Percentiles rank a stretch among this genome's conserved stretches.
Conservation (phyloP, 2,329 filamentous ascomycete genomes). For the Hypomyces perniciosus region DNA sequence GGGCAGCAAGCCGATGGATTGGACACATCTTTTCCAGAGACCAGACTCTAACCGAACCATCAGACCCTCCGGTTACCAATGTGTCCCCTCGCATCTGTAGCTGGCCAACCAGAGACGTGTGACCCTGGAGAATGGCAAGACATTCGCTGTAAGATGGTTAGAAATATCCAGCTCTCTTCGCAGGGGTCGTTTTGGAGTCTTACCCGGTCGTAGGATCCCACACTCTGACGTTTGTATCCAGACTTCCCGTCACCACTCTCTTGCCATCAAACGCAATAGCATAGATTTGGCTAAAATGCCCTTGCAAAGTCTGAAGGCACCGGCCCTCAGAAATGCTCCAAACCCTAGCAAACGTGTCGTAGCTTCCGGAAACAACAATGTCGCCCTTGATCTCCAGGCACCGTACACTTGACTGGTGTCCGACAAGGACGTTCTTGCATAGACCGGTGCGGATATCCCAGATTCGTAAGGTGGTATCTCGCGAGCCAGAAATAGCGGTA, state of each 20-base stretch:
- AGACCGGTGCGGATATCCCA: constrained; percentile 89
- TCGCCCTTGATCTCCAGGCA: constrained; percentile 96
- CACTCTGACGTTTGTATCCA: constrained; percentile 94
- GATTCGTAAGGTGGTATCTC: constrained; percentile 88
- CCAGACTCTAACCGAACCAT: constrained; percentile 95
- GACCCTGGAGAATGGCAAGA: constrained; percentile 87
- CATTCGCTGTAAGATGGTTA: constrained; percentile 54
- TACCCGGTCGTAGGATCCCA: constrained; percentile 90
- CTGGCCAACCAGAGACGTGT: constrained; percentile 94
- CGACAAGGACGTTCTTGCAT: constrained; percentile 86
- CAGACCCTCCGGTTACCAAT: constrained; percentile 90
- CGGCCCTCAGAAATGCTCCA: constrained; percentile 97
- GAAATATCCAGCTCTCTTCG: constrained; percentile 16
- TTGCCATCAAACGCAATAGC: constrained; percentile 95
- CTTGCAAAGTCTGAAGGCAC: constrained; percentile 81
- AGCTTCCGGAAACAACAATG: constrained; percentile 94
- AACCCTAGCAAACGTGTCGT: constrained; percentile 92
- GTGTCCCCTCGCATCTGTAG: constrained; percentile 93
- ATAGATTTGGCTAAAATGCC: constrained; percentile 98
- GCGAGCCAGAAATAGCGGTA: constrained; percentile 91
- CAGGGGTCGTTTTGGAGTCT: constrained; percentile 23
- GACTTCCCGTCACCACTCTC: constrained; percentile 86
- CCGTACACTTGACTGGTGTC: constrained; percentile 90
- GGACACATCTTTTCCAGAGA: constrained; percentile 84
- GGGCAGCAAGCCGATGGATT: constrained; percentile 89